Conservation (phyloP, 352 stramenopile species). For the Blastocystis sp. region DNA sequence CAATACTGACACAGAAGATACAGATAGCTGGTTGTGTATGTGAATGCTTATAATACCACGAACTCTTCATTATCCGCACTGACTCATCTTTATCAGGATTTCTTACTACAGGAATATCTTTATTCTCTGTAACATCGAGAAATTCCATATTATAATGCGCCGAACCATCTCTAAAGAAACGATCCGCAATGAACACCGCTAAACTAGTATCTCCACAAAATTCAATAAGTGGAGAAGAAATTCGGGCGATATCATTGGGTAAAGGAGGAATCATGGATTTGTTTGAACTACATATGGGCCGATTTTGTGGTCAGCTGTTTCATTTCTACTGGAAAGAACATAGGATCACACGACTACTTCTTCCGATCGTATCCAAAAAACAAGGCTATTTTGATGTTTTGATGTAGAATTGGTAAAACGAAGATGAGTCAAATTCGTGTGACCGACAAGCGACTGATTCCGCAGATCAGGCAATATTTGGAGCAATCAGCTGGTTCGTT, state of each 20-base stretch:
- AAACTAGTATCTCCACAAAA: constrained; percentile 60
- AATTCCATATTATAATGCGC: constrained; percentile 44
- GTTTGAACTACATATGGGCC: background rate
- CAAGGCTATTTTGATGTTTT: background rate
- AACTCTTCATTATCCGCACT: constrained; percentile 42
- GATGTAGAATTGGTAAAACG: background rate
- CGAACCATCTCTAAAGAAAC: constrained; percentile 33
- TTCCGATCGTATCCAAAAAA: background rate
- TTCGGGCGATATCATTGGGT: constrained; percentile 17
- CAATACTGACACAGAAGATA: constrained; percentile 32
- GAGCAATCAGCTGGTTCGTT: background rate
- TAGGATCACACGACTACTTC: too few relatives aligned
- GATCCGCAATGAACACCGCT: constrained; percentile 37
- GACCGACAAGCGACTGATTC: background rate
- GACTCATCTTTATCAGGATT: background rate
- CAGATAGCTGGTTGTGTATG: constrained; percentile 12
- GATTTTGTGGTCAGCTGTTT: background rate
- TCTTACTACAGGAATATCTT: background rate
- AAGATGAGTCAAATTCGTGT: constrained; percentile 13
- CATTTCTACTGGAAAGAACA: too few relatives aligned
- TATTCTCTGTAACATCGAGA: background rate
- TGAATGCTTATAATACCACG: constrained; percentile 54
- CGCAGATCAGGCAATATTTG: constrained; percentile 23
- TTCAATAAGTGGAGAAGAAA: constrained; percentile 17
- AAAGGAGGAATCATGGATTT: constrained; percentile 37